Conservation (phyloP, 345 rosid genomes). For the Euphorbia pulcherrima region DNA sequence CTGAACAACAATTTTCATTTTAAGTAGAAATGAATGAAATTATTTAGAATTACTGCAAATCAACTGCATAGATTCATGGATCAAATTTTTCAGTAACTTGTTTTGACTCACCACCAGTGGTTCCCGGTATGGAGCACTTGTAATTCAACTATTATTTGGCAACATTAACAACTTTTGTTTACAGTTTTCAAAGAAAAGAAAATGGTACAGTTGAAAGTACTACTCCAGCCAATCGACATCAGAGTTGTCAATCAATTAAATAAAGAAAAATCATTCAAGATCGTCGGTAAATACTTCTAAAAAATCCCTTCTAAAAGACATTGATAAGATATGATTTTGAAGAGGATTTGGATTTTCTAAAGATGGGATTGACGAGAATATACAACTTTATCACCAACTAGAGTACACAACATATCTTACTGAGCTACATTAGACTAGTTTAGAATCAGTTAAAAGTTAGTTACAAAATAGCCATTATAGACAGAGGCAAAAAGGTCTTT, state of each 20-base stretch:
- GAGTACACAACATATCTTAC: too few relatives aligned
- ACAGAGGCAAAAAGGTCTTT: too few relatives aligned
- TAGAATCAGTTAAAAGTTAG: too few relatives aligned
- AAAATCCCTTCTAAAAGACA: conserved; percentile 12
- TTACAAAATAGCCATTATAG: too few relatives aligned
- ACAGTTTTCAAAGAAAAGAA: neutral
- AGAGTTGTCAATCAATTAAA: conserved; percentile 8
- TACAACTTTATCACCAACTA: too few relatives aligned
- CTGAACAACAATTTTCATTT: too few relatives aligned
- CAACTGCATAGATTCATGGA: neutral
- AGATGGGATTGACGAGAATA: too few relatives aligned
- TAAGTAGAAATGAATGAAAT: too few relatives aligned
- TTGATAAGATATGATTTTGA: neutral
- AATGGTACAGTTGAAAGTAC: neutral
- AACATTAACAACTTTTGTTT: neutral
- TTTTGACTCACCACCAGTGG: too few relatives aligned
- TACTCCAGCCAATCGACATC: neutral
- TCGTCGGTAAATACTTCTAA: conserved; percentile 24
- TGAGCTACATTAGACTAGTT: too few relatives aligned
- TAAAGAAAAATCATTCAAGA: conserved; percentile 18
- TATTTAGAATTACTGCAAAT: neutral
- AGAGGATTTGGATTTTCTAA: too few relatives aligned
- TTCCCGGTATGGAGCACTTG: neutral
- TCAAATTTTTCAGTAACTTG: neutral
- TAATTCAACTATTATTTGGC: neutral